phyloP scores from a whole-genome alignment of 176 grass and related monocot genomes.

The Tillandsia fasciculata region DNA sequence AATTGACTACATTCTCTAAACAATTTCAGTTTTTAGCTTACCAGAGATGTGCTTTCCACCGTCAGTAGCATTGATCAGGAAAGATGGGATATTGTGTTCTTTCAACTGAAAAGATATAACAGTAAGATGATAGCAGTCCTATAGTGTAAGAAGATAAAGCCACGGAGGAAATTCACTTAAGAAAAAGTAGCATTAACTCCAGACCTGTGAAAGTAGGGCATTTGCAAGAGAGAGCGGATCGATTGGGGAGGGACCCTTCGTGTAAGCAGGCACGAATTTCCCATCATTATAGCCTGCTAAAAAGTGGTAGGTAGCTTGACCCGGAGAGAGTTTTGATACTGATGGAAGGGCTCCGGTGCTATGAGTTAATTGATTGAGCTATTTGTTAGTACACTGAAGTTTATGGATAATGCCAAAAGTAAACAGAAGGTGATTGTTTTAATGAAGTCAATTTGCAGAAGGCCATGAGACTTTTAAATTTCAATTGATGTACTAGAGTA shows the following conservation, averaged over 20 bases:
- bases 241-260: conserved; percentile 38
- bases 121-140: not conserved
- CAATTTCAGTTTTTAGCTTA: conserved; percentile 16
- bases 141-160: not conserved
- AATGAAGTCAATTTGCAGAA: no score
- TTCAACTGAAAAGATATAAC: conserved; percentile 48
- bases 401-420: not conserved
- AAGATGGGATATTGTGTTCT: conserved; percentile 48
- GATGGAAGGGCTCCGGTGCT: conserved; percentile 51
- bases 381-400: not conserved
- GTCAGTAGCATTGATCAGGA: conserved; percentile 65
- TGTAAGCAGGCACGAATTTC: conserved; percentile 68
- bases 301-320: conserved; percentile 84
- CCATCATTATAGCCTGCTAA: conserved; percentile 79
- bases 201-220: conserved; percentile 43
- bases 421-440: no score
- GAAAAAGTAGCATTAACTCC: not conserved
- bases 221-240: conserved; percentile 53
- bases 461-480: no score
- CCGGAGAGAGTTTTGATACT: conserved; percentile 57
- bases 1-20: conserved; percentile 14
- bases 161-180: not conserved
- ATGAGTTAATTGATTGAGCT: conserved; percentile 12
- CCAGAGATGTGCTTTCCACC: conserved; percentile 44
- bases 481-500: no score